Evolutionary conservation across 2,329 filamentous ascomycete species (phyloP).

Genomic region (Blumeriella jaapii): DNA sequence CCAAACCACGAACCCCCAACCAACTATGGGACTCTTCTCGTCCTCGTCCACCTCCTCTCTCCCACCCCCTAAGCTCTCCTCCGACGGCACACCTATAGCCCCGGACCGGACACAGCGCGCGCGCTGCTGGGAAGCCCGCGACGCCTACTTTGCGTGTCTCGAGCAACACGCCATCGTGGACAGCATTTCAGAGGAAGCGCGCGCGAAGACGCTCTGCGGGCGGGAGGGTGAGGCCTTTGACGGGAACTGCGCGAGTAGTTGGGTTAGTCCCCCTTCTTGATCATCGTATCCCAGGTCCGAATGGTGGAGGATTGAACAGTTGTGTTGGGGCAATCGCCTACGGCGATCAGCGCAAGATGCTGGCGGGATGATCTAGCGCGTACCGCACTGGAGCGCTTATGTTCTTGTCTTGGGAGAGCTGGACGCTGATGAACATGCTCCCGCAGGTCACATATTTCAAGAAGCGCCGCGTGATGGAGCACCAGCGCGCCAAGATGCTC

Average conservation of each 20-base stretch:
- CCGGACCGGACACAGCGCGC: slow-evolving; percentile 76
- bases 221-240: slow-evolving; percentile 59
- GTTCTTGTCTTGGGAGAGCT: too few species aligned
- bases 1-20: too few species aligned
- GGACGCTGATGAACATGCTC: too few species aligned
- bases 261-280: slow-evolving; percentile 39
- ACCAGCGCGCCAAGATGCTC: slow-evolving; percentile 71
- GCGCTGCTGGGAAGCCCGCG: slow-evolving; percentile 81
- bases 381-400: too few species aligned
- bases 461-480: slow-evolving; percentile 86
- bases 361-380: too few species aligned
- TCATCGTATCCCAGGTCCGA: neutral
- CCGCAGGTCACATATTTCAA: slow-evolving; percentile 79
- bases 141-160: slow-evolving; percentile 79
- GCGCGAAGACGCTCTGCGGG: slow-evolving; percentile 45
- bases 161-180: slow-evolving; percentile 76
- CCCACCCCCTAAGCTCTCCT: slow-evolving; percentile 34
- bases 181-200: slow-evolving; percentile 45
- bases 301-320: neutral
- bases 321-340: neutral
- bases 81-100: slow-evolving; percentile 56
- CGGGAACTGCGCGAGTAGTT: slow-evolving; percentile 75
- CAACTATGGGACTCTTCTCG: slow-evolving; percentile 44
- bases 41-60: slow-evolving; percentile 23
- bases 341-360: too few species aligned